A percentile compares a stretch with the other conserved stretches of the same genome.
Evolutionary conservation across 805 yeast genomes (phyloP).

Genomic region (Millerozyma miso): DNA sequence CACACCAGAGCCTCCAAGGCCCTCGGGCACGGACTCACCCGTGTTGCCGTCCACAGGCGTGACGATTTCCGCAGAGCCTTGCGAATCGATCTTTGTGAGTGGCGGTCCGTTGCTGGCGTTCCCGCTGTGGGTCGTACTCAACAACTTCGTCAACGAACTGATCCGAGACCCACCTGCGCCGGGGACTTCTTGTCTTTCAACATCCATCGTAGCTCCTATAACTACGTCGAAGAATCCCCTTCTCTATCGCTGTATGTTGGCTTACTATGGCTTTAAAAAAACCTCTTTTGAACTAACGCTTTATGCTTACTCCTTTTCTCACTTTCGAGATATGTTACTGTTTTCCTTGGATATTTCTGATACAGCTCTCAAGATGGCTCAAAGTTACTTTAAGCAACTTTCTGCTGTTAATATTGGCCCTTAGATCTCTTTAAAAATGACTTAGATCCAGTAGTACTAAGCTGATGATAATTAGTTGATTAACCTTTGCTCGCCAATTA

Average conservation of each 20-base stretch:
- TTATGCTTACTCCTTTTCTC: neutral
- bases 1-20: constrained; percentile 2
- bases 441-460: too few relatives aligned
- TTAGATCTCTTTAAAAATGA: too few relatives aligned
- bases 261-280: neutral
- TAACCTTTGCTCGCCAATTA: neutral
- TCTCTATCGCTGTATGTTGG: too few relatives aligned
- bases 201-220: constrained; percentile 9
- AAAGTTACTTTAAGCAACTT: too few relatives aligned
- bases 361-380: too few relatives aligned
- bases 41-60: neutral
- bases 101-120: constrained; percentile 11
- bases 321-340: too few relatives aligned
- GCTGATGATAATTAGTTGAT: too few relatives aligned
- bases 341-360: too few relatives aligned
- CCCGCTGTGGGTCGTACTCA: constrained; percentile 29
- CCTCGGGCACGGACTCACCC: neutral
- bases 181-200: constrained; percentile 8
- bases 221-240: too few relatives aligned
- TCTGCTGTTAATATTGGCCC: too few relatives aligned
- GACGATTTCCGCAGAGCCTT: constrained; percentile 7
- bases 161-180: constrained; percentile 19
- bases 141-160: constrained; percentile 34
- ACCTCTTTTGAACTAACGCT: neutral
- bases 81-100: constrained; percentile 9